phyloP scores from a whole-genome alignment of 2,329 filamentous ascomycete species.

The Calonectria naviculata region DNA sequence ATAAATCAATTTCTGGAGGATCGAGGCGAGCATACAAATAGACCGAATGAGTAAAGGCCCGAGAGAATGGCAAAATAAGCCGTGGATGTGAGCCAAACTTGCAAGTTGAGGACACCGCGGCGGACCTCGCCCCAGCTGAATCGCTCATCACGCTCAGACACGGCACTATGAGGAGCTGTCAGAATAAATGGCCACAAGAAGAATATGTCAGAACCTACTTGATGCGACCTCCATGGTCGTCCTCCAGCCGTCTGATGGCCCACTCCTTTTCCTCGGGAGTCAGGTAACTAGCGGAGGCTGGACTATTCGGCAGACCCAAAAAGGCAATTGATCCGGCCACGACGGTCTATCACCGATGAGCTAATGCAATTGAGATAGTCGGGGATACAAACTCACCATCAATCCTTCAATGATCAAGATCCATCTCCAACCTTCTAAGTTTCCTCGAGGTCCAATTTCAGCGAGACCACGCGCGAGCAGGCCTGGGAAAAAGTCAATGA shows the following conservation, averaged over 20 bases:
- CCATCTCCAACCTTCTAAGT: not conserved
- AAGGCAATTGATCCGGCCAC: not conserved
- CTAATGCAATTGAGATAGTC: not conserved
- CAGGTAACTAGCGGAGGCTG: not conserved
- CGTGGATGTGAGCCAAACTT: not conserved
- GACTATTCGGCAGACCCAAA: not conserved
- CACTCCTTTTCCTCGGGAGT: not conserved
- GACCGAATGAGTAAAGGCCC: not conserved
- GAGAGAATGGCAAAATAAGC: not conserved
- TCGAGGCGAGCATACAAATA: not conserved
- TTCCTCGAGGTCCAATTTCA: not conserved
- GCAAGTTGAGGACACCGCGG: not conserved
- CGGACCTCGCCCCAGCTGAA: slow-evolving; percentile 2
- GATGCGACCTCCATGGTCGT: not conserved
- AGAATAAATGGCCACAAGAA: not conserved
- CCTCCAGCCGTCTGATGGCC: not conserved
- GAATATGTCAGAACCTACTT: not conserved
- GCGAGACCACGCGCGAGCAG: not conserved
- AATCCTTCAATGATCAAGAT: not conserved
- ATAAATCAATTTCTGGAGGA: too few species aligned
- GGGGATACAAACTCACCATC: not conserved
- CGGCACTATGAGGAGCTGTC: not conserved
- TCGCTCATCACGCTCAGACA: not conserved
- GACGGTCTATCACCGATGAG: not conserved
- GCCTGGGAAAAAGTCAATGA: not conserved